These are phyloP conservation scores for Pyrenophora tritici-repentis DNA, from an alignment of 2,329 filamentous ascomycete genomes.

Conservation along the genomic window DNA sequence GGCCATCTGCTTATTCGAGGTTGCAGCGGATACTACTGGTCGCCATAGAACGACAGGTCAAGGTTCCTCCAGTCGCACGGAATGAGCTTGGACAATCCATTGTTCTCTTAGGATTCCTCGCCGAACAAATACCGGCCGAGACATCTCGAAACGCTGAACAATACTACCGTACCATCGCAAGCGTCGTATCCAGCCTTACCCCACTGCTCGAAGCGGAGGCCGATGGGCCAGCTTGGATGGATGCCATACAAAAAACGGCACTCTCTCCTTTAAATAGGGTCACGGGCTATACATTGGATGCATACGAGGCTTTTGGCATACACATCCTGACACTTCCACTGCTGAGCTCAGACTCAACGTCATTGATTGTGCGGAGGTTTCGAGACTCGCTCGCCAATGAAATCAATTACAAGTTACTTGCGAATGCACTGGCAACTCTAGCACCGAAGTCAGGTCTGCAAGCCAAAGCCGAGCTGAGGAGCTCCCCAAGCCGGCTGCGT, in stretches of 20 bases:
- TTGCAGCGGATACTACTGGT: constrained; percentile 48
- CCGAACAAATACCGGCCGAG: constrained; percentile 40
- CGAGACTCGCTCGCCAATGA: constrained; percentile 50
- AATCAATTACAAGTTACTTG: constrained; percentile 57
- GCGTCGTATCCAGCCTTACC: constrained; percentile 23
- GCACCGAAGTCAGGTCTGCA: constrained; percentile 34
- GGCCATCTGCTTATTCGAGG: constrained; percentile 50
- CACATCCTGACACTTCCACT: constrained; percentile 51
- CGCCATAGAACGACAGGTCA: constrained; percentile 34
- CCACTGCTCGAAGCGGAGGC: constrained; percentile 6
- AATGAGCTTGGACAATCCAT: constrained; percentile 22
- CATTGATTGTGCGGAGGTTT: constrained; percentile 29
- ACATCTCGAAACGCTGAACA: constrained; percentile 39
- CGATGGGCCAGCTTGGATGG: constrained; percentile 8
- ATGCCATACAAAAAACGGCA: constrained; percentile 28
- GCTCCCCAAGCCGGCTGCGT: constrained; percentile 56
- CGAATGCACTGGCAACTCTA: constrained; percentile 37
- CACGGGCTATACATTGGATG: constrained; percentile 43
- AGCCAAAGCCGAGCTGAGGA: constrained; percentile 35
- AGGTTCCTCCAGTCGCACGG: constrained; percentile 11
- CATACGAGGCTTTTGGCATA: constrained; percentile 47
- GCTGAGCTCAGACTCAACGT: constrained; percentile 37
- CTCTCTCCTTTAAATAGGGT: constrained; percentile 40
- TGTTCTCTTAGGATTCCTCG: constrained; percentile 35
- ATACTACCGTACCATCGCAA: constrained; percentile 42